Conservation (phyloP, 345 rosid species). For the Aurinia saxatilis region DNA sequence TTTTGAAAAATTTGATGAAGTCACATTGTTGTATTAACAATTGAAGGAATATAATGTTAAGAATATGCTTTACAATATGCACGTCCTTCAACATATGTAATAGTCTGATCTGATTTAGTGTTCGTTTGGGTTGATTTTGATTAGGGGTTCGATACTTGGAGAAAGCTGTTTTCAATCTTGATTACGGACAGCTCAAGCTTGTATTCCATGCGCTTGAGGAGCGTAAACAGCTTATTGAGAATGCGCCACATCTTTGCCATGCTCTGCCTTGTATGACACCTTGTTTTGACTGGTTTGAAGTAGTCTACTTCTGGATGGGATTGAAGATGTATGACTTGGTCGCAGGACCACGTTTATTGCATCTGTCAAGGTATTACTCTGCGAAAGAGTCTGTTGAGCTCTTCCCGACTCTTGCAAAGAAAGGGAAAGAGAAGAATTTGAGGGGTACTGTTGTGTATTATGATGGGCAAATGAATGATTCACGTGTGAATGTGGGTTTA, state of each 20-base stretch:
- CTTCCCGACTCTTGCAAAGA: slow-evolving; percentile 90
- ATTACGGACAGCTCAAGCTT: slow-evolving; percentile 85
- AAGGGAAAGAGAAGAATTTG: slow-evolving; percentile 54
- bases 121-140: not conserved
- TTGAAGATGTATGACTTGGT: slow-evolving; percentile 96
- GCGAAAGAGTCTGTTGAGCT: slow-evolving; percentile 73
- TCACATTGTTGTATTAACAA: not conserved
- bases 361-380: slow-evolving; percentile 87
- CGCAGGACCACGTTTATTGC: slow-evolving; percentile 75
- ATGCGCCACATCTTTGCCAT: slow-evolving; percentile 94
- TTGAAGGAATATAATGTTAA: not conserved
- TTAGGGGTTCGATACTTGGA: slow-evolving; percentile 95
- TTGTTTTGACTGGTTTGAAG: slow-evolving; percentile 95
- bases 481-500: slow-evolving; percentile 79
- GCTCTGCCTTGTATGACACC: slow-evolving; percentile 99
- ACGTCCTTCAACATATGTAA: not conserved
- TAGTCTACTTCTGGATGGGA: slow-evolving; percentile 85
- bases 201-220: slow-evolving; percentile 97
- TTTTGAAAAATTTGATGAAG: not conserved
- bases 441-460: slow-evolving; percentile 94
- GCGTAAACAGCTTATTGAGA: slow-evolving; percentile 84
- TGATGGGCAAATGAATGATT: slow-evolving; percentile 99
- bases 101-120: not conserved
- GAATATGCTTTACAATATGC: not conserved
- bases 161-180: slow-evolving; percentile 93